Percentiles rank a stretch among this genome's conserved stretches.
phyloP scores from a whole-genome alignment of 2,329 filamentous ascomycete species.

The Talaromyces albobiverticillius region DNA sequence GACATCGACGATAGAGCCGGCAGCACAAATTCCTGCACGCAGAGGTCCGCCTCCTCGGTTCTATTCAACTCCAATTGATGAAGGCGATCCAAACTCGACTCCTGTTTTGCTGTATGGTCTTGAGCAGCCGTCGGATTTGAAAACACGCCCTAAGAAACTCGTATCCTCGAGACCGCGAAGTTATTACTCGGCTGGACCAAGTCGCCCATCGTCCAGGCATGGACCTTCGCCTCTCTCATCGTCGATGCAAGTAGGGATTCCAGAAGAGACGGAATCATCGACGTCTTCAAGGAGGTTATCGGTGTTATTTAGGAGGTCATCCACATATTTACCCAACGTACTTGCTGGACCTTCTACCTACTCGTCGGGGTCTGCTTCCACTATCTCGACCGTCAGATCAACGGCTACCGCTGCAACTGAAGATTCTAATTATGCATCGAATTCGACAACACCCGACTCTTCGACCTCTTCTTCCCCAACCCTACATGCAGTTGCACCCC shows the following conservation, averaged over 20 bases:
- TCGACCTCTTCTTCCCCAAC: not conserved
- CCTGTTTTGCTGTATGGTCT: slow-evolving; percentile 13
- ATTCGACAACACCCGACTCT: not conserved
- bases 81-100: slow-evolving; percentile 2
- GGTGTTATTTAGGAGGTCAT: slow-evolving; percentile 1
- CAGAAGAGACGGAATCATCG: not conserved
- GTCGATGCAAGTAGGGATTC: not conserved
- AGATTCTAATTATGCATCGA: not conserved
- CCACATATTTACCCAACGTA: not conserved
- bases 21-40: not conserved
- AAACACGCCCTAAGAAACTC: not conserved
- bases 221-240: slow-evolving; percentile 5
- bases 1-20: not conserved
- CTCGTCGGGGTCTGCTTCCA: slow-evolving; percentile 8
- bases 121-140: slow-evolving; percentile 11
- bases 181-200: not conserved
- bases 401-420: not conserved
- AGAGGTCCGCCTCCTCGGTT: not conserved
- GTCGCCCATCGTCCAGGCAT: slow-evolving; percentile 3
- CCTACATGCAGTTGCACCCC: not conserved
- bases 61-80: slow-evolving; percentile 6
- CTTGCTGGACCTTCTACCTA: not conserved
- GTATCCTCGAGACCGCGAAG: not conserved
- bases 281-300: slow-evolving; percentile 1
- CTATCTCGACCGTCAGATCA: slow-evolving; percentile 10